phyloP scores from a whole-genome alignment of 352 stramenopile genomes.

The Pythium coloratum region DNA sequence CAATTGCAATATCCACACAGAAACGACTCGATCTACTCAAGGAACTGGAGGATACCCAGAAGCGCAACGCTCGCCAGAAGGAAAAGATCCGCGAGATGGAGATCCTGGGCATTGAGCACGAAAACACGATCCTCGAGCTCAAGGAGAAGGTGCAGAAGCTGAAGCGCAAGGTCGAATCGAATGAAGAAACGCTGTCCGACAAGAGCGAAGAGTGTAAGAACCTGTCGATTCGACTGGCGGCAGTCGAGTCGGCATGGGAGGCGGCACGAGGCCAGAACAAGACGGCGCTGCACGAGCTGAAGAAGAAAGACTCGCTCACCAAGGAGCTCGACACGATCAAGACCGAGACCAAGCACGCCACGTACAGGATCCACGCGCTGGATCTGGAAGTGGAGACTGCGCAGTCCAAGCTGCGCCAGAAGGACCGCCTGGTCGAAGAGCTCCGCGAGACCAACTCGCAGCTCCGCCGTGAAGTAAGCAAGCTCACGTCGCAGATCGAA shows the following conservation, averaged over 20 bases:
- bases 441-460: slow-evolving; percentile 61
- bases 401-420: slow-evolving; percentile 71
- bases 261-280: slow-evolving; percentile 78
- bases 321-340: slow-evolving; percentile 72
- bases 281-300: slow-evolving; percentile 70
- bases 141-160: slow-evolving; percentile 79
- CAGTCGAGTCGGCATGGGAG: slow-evolving; percentile 80
- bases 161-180: slow-evolving; percentile 50
- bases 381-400: slow-evolving; percentile 77
- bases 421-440: slow-evolving; percentile 70
- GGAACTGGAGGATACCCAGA: slow-evolving; percentile 69
- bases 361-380: slow-evolving; percentile 69
- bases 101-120: slow-evolving; percentile 66
- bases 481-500: slow-evolving; percentile 46
- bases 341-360: slow-evolving; percentile 68
- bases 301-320: slow-evolving; percentile 70
- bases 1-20: slow-evolving; percentile 10
- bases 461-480: slow-evolving; percentile 65
- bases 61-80: slow-evolving; percentile 64
- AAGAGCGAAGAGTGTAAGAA: slow-evolving; percentile 77
- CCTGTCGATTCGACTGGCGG: slow-evolving; percentile 55
- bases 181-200: slow-evolving; percentile 49
- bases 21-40: slow-evolving; percentile 69
- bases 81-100: slow-evolving; percentile 78
- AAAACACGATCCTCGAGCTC: slow-evolving; percentile 72